Conservation (phyloP, 192 early-diverging fungal genomes). For the Backusella tarrabulga region DNA sequence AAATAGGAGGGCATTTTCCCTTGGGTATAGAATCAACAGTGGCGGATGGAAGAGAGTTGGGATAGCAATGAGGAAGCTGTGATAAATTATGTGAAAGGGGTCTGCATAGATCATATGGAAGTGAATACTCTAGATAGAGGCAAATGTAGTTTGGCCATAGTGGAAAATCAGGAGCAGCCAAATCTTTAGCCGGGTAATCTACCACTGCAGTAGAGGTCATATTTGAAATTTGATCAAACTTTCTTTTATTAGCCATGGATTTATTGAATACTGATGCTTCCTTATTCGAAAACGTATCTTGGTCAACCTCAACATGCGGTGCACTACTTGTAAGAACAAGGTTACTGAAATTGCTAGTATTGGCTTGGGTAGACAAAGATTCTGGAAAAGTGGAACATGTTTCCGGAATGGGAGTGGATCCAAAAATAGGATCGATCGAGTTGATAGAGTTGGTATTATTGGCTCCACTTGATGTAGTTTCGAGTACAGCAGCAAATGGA, state of each 20-base stretch:
- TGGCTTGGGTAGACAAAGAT: neutral
- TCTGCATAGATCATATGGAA: constrained; percentile 27
- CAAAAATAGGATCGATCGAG: constrained; percentile 1
- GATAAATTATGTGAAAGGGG: constrained; percentile 35
- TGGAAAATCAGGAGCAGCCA: constrained; percentile 5
- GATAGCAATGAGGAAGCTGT: constrained; percentile 30
- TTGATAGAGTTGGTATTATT: neutral
- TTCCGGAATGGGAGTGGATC: neutral
- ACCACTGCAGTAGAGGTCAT: neutral
- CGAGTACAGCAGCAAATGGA: neutral
- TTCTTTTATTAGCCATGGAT: neutral
- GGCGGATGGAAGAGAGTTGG: constrained; percentile 20
- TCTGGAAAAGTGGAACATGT: neutral
- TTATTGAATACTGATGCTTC: neutral
- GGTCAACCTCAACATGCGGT: neutral
- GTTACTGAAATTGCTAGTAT: neutral
- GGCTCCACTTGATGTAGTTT: neutral
- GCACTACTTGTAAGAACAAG: neutral
- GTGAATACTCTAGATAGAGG: constrained; percentile 35
- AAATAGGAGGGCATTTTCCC: constrained; percentile 31
- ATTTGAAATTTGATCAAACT: constrained; percentile 6
- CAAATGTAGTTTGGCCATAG: constrained; percentile 43
- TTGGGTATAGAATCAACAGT: constrained; percentile 8
- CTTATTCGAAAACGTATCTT: neutral
- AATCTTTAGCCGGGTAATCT: neutral